Conservation (phyloP, 139 green algal genomes). For the Tetradesmus lagerheimii region DNA sequence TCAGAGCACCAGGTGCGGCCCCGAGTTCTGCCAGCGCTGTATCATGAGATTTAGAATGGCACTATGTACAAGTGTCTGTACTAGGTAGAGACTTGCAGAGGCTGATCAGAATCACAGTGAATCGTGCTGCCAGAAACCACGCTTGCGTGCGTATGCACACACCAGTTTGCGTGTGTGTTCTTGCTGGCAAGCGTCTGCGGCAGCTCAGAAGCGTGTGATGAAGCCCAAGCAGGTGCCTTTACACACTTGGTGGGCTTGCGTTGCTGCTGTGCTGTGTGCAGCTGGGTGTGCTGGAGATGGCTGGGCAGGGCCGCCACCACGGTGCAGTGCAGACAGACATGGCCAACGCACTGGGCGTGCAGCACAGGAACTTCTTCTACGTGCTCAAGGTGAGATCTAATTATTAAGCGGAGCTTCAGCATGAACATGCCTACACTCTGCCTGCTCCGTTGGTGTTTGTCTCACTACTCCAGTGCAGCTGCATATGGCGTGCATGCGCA, state of each 20-base stretch:
- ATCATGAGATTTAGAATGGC: no score
- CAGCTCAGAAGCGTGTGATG: no score
- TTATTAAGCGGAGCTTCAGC: no score
- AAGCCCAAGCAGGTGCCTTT: background rate
- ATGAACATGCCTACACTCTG: background rate
- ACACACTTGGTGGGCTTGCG: background rate
- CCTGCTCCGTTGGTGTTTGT: background rate
- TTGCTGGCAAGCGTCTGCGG: no score
- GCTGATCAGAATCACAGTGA: no score
- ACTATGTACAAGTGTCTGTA: no score
- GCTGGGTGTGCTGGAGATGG: constrained; percentile 58
- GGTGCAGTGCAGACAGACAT: constrained; percentile 72
- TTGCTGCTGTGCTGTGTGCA: constrained; percentile 28
- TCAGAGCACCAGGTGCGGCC: constrained; percentile 29
- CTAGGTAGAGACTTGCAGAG: no score
- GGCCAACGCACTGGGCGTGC: constrained; percentile 52
- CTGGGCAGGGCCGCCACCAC: constrained; percentile 50
- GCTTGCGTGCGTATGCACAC: no score
- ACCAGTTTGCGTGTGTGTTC: no score
- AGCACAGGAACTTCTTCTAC: constrained; percentile 80
- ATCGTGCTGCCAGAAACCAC: no score
- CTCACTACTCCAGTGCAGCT: background rate
- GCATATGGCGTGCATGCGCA: no score
- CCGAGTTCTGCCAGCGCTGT: background rate
- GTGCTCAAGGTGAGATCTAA: constrained; percentile 77